Evolutionary conservation across 352 stramenopile species (phyloP).

Genomic region (Phytophthora foliorum): DNA sequence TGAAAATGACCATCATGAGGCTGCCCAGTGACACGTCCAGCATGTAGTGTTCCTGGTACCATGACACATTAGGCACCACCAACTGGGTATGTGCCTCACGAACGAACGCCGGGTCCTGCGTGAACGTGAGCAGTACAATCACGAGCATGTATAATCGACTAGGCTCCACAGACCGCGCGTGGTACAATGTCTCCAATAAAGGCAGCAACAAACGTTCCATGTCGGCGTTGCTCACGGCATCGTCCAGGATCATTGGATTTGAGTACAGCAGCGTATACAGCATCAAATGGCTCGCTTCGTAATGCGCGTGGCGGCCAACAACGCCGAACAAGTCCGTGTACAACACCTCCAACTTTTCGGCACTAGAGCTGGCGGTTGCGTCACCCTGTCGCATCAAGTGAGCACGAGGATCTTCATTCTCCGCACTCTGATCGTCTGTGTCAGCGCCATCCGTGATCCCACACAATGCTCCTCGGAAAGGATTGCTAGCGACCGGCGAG

Average conservation of each 20-base stretch:
- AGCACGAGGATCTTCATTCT: slow-evolving; percentile 40
- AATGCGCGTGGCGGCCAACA: slow-evolving; percentile 61
- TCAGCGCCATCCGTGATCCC: slow-evolving; percentile 43
- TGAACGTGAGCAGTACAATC: slow-evolving; percentile 76
- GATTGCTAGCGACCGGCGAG: slow-evolving; percentile 53
- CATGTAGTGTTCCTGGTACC: slow-evolving; percentile 86
- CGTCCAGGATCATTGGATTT: slow-evolving; percentile 63
- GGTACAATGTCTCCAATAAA: slow-evolving; percentile 80
- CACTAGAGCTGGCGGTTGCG: slow-evolving; percentile 5
- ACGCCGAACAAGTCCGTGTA: slow-evolving; percentile 66
- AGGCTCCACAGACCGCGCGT: slow-evolving; percentile 67
- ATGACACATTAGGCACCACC: slow-evolving; percentile 68
- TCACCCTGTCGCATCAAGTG: slow-evolving; percentile 26
- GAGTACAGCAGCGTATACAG: slow-evolving; percentile 82
- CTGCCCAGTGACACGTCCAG: slow-evolving; percentile 79
- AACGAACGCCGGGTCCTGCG: slow-evolving; percentile 71
- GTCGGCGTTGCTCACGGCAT: slow-evolving; percentile 53
- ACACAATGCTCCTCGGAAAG: slow-evolving; percentile 67
- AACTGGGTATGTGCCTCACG: slow-evolving; percentile 67
- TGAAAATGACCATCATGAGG: slow-evolving; percentile 84
- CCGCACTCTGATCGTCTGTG: slow-evolving; percentile 36
- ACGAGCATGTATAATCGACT: slow-evolving; percentile 80
- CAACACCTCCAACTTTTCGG: slow-evolving; percentile 44
- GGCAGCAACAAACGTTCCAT: slow-evolving; percentile 65
- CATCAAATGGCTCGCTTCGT: slow-evolving; percentile 75